Percentiles rank a stretch among this genome's conserved stretches.
These are phyloP conservation scores for Fomitopsis pinicola DNA, from an alignment of 1,284 basidiomycete genomes.

Conservation along the genomic window DNA sequence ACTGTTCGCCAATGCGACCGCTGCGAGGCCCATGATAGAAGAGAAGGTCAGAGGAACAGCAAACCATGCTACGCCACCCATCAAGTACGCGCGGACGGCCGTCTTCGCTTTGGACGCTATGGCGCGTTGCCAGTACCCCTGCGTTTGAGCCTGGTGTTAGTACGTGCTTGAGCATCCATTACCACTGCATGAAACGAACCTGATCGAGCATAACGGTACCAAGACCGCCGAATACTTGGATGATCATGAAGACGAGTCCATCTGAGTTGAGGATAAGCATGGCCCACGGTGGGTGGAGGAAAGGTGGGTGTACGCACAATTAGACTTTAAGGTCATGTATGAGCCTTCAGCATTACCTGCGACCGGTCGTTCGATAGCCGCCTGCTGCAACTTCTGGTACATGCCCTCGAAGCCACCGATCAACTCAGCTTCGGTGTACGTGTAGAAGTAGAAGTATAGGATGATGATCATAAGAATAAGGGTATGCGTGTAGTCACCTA, in stretches of 20 bases:
- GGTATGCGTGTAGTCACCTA: constrained; percentile 29
- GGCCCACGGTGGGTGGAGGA: background rate
- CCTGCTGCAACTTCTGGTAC: constrained; percentile 28
- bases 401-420: constrained; percentile 28
- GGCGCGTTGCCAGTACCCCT: constrained; percentile 21
- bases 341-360: constrained; percentile 33
- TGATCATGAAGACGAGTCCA: constrained; percentile 9
- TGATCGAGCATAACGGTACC: constrained; percentile 12
- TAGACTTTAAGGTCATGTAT: constrained; percentile 35
- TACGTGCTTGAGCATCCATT: no score
- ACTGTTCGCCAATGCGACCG: constrained; percentile 25
- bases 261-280: background rate
- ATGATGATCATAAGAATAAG: constrained; percentile 31
- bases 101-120: constrained; percentile 28
- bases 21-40: constrained; percentile 37
- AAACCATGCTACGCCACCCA: constrained; percentile 35
- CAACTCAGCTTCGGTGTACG: constrained; percentile 24
- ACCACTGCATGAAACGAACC: constrained; percentile 1
- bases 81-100: constrained; percentile 29
- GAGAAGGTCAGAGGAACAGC: constrained; percentile 38
- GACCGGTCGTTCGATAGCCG: constrained; percentile 27
- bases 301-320: constrained; percentile 12
- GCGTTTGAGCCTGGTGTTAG: no score
- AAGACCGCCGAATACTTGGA: constrained; percentile 7
- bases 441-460: constrained; percentile 22